Percentiles rank a stretch among this genome's conserved stretches.
phyloP scores from a whole-genome alignment of 495 filamentous ascomycete species.

The Lepidopterella palustris region DNA sequence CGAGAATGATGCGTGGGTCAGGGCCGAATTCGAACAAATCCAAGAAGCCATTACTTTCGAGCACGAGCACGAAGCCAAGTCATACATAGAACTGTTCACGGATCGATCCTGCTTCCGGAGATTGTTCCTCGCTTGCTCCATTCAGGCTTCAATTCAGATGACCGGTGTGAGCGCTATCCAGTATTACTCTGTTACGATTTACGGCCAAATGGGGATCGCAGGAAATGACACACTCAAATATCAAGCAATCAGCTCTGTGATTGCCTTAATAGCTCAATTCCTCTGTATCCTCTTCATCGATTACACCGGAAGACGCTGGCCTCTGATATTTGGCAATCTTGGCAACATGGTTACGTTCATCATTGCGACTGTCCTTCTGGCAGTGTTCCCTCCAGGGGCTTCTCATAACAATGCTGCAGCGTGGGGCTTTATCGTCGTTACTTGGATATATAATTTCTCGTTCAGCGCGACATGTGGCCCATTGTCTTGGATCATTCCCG shows the following conservation, averaged over 20 bases:
- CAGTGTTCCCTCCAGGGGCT: constrained; percentile 50
- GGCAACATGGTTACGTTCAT: constrained; percentile 57
- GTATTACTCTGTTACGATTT: constrained; percentile 63
- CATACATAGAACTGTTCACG: constrained; percentile 59
- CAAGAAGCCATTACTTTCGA: constrained; percentile 53
- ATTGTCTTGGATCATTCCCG: constrained; percentile 59
- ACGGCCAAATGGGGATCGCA: constrained; percentile 57
- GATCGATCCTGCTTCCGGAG: constrained; percentile 60
- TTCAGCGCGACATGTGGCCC: constrained; percentile 61
- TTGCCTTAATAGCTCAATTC: constrained; percentile 59
- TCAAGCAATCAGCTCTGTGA: constrained; percentile 63
- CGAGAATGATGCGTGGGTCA: constrained; percentile 54
- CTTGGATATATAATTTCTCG: constrained; percentile 64
- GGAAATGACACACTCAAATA: constrained; percentile 60
- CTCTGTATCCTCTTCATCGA: constrained; percentile 64
- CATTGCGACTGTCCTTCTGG: constrained; percentile 46
- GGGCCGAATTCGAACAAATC: constrained; percentile 60
- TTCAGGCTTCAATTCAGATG: constrained; percentile 67
- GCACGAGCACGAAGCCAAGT: constrained; percentile 61
- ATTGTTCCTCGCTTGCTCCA: constrained; percentile 57
- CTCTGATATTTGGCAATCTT: constrained; percentile 59
- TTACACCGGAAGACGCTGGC: constrained; percentile 56
- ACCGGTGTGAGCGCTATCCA: constrained; percentile 65
- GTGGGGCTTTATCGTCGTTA: constrained; percentile 68
- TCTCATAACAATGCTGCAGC: constrained; percentile 51